Evolutionary conservation across 2,329 filamentous ascomycete species (phyloP).

Genomic region (Tolypocladium guangdongense): DNA sequence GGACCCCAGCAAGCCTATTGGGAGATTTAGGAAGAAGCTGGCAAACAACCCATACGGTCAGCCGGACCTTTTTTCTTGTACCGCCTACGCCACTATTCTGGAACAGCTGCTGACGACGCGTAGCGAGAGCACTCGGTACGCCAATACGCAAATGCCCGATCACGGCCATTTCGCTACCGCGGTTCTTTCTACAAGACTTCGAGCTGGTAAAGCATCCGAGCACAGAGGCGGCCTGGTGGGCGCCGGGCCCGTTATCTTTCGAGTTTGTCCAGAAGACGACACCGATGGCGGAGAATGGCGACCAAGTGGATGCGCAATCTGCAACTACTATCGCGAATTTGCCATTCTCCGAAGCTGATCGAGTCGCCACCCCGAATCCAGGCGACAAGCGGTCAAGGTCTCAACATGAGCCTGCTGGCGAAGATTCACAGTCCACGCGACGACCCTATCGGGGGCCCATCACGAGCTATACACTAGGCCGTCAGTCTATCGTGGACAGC

Average conservation of each 20-base stretch:
- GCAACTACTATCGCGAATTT: not conserved
- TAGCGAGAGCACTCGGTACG: conserved; percentile 51
- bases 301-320: not conserved
- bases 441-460: conserved; percentile 10
- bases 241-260: conserved; percentile 34
- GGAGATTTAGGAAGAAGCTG: conserved; percentile 46
- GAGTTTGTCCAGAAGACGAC: conserved; percentile 11
- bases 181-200: conserved; percentile 53
- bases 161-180: conserved; percentile 39
- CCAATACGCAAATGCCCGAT: conserved; percentile 46
- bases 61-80: conserved; percentile 2
- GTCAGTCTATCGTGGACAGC: conserved; percentile 17
- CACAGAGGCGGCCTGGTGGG: conserved; percentile 41
- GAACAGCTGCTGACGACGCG: conserved; percentile 4
- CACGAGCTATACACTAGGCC: conserved; percentile 16
- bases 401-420: not conserved
- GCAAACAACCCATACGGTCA: conserved; percentile 54
- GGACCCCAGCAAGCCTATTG: conserved; percentile 17
- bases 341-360: not conserved
- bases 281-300: not conserved
- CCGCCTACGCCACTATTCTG: not conserved
- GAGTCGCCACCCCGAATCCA: not conserved
- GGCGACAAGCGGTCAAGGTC: not conserved
- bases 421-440: not conserved
- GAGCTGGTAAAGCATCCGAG: conserved; percentile 43